Evolutionary conservation across 164 flowering plant genomes (phyloP), one percentile per base, ranked within the genome.

Genomic region (Platanus orientalis): DNA sequence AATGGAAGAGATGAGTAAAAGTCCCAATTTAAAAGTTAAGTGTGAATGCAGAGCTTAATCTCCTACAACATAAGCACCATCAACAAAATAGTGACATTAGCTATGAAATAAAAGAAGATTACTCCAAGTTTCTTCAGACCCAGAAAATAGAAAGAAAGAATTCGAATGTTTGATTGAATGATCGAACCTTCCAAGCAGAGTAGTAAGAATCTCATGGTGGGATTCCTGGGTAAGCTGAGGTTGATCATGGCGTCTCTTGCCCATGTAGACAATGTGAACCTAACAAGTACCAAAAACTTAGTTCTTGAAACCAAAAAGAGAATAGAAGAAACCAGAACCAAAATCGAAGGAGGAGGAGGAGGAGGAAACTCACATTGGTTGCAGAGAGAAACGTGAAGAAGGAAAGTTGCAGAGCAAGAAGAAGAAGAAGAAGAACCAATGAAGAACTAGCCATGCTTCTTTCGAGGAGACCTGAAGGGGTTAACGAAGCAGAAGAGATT

Each of bases 231-330:
- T 56, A 17, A 70, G 70, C 36, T 76, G 56, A 24, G 79, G 69
- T 51, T 78, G 70, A 27, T 70, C 66, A 42, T 71, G 53, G 32
- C 28, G 49, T 59, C 55, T 76, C 28, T 66, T 79, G 24, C 78
- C 81, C 83, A 80, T 67, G 47, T 76, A 78, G 62, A 78, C 80
- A 70, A 78, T 76, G 67, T 79, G 62, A 70, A 74, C 81, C 81
- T 79, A 36, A 36, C 13, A 36, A 36, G 9, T 7, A 36, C 42
- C 42, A 36, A 1, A 7, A 36, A 36, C 42, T 7, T 32, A 67
- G 14, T 50, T 24, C 56, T 48, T 45, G 4, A 59, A 34, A 26
- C 13, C 61, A 58, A 55, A 54, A 17, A 20, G 7, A 47, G 10
- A 20, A 59, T 40, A 13, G 39, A 57, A 39, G 7, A 63, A 39